Base-by-base conservation (phyloP, 192 early-diverging fungal genomes). In the Gaertneriomyces sp. region DNA sequence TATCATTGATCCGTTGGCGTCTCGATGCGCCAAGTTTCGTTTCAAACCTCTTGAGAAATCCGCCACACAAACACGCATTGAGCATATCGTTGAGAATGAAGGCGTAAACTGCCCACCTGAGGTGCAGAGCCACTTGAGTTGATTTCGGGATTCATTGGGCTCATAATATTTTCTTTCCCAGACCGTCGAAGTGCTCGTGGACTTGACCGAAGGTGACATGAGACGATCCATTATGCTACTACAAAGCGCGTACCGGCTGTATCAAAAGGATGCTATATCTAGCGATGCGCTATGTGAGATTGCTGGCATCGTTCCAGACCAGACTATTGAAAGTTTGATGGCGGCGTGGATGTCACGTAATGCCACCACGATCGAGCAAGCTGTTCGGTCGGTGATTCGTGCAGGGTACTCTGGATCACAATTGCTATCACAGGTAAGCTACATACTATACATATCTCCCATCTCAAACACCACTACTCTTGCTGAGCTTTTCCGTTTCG, bases 21-120 rank as follows among this genome's bases (percentile, higher is more conserved):
- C 90, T 19, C 88, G 96, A 53, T 98, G 96, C 74, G 88, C 96
- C 7, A 95, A 96, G 74, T 98, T 98, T 73, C 80, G 96, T 12
- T 98, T 98, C 79, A 89, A 87, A 68, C 88, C 91, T 19, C 68
- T 98, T 45, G 86, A 88, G 7, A 68, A 69, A 42, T 76, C 75
- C 7, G 77, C 87, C 64, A 80, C 89, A 10, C 73, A 77, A 42
- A 69, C 78, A 0, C 80, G 90, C 11, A 70, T 98, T 16, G 38
- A 75, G 7, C 70, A 86, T 63, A 92, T 98, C 52, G 81, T 81
- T 45, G 57, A 68, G 1, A 53, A 75, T 16, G 96, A 98, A 76
- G 56, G 67, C 12, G 86, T 96, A 5, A 76, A 80, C 43, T 76
- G 78, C 58, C 72, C 70, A 2, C 56, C 63, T 1, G 82, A 83